Base-by-base conservation (phyloP, 176 grass and related monocot species). In the Oryza glaberrima region DNA sequence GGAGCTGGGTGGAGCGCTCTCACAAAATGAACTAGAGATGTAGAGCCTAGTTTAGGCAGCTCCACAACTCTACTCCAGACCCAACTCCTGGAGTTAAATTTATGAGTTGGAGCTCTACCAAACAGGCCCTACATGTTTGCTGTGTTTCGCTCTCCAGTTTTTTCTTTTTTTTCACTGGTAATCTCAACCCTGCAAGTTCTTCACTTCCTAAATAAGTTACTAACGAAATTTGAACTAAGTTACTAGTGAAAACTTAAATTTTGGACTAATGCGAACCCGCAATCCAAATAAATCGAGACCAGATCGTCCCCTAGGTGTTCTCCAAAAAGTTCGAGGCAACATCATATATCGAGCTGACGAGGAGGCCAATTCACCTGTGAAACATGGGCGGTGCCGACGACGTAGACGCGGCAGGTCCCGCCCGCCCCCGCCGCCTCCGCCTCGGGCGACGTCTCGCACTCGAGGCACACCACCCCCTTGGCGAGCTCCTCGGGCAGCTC, bases 351-450 rank as follows among this genome's bases (percentile, higher is more conserved):
- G 67, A 71, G 4, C 11, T 1, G 44, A 15, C 6, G 34, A 81
- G 44, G 34, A 81, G 44, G 54, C 6, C 19, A 88, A 36, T 36
- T 75, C 72, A 95, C 93, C 90, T 95, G 85, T 65, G 93, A 95
- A 7, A 95, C 93, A 68, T 95, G 93, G 45, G 93, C 90, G 8
- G 93, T 95, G 36, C 93, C 93, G 30, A 95, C 88, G 22, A 92
- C 49, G 77, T 95, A 92, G 76, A 95, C 77, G 72, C 86, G 83
- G 88, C 93, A 95, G 67, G 85, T 83, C 20, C 44, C 77, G 25
- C 76, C 82, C 4, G 69, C 76, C 14, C 85, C 90, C 0, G 87
- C 75, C 25, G 86, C 85, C 36, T 20, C 82, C 5, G 87, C 84
- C 69, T 92, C 88, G 9, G 90, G 4, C 30, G 90, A 92, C 15